Percentiles rank a stretch among this genome's conserved stretches.
phyloP scores from a whole-genome alignment of 495 filamentous ascomycete genomes.

The Neurospora cerealis region DNA sequence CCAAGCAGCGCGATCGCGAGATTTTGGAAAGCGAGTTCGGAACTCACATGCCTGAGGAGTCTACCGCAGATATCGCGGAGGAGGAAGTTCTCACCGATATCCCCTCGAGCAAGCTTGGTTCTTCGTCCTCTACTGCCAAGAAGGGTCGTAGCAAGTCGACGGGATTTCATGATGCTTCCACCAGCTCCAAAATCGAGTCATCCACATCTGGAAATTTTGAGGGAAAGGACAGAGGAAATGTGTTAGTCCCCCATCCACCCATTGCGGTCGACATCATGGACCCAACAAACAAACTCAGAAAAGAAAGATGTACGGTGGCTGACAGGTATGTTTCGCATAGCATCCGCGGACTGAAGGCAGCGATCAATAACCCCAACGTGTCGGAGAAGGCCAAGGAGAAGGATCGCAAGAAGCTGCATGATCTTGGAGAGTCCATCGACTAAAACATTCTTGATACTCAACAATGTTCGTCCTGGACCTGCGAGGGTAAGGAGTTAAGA shows the following conservation, averaged over 20 bases:
- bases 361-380: constrained; percentile 14
- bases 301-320: background rate
- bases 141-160: constrained; percentile 9
- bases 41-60: background rate
- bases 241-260: constrained; percentile 2
- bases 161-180: constrained; percentile 1
- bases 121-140: background rate
- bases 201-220: constrained; percentile 1
- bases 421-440: constrained; percentile 15
- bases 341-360: constrained; percentile 13
- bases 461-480: background rate
- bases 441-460: background rate
- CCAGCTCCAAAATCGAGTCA: background rate
- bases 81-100: background rate
- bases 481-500: background rate
- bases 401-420: constrained; percentile 19
- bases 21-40: constrained; percentile 12
- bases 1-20: constrained; percentile 13
- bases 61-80: background rate
- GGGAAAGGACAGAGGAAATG: constrained; percentile 12
- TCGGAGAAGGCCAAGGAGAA: constrained; percentile 21
- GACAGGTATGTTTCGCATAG: background rate
- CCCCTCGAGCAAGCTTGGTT: background rate
- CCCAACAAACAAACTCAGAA: background rate
- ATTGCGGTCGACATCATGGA: background rate